Evolutionary conservation across 768 basidiomycete genomes (phyloP), one percentile per base, ranked within the genome.

Genomic region (Kwoniella shandongensis): DNA sequence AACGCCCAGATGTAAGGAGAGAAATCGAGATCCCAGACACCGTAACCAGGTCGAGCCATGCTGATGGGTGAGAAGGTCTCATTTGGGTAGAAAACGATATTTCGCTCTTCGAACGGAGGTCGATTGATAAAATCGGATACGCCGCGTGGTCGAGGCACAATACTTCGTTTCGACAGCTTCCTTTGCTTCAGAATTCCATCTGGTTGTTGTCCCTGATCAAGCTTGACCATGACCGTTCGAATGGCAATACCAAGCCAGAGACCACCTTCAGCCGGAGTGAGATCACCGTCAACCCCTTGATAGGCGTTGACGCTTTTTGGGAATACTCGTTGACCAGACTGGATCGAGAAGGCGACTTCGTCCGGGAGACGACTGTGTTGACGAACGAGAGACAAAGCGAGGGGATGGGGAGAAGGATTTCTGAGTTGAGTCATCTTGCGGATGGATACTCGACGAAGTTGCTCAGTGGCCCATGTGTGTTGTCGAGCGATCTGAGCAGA

Each of bases 21-120:
- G 54, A 62, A 72, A 48, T 72, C 67, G 25, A 72, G 45, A 51
- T 72, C 67, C 67, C 63, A 67, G 4, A 72, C 62, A 1, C 63
- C 70, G 36, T 67, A 69, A 2, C 66, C 70, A 38, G 62, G 65
- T 47, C 67, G 50, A 29, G 70, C 70, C 59, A 65, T 69, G 1
- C 57, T 61, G 7, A 72, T 62, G 20, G 63, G 65, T 17, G 67
- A 67, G 44, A 59, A 59, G 0, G 26, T 50, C 18, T 58, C 59
- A 36, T 72, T 58, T 15, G 67, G 59, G 42, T 59, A 69, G 39
- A 52, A 69, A 22, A 72, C 68, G 25, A 63, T 38, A 27, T 57
- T 66, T 8, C 70, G 59, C 17, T 72, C 70, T 54, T 72, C 70
- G 56, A 63, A 72, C 1, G 68, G 65, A 7, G 63, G 61, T n/a